Evolutionary conservation across 495 filamentous ascomycete genomes (phyloP).

Genomic region (Xylaria castorea): DNA sequence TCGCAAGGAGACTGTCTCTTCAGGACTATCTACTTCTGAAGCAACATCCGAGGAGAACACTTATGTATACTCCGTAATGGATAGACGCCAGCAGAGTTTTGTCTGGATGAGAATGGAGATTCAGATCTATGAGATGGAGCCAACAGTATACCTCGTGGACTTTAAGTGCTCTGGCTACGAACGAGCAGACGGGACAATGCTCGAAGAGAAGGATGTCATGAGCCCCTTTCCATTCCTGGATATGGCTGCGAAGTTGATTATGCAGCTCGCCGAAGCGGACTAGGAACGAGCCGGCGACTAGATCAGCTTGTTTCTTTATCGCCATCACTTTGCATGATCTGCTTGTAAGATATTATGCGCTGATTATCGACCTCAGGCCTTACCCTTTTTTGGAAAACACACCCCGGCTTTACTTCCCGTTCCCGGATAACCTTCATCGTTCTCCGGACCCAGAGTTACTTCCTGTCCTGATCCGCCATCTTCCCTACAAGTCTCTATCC

Average conservation of each 20-base stretch:
- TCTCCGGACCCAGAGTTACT: background rate
- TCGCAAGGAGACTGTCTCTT: slow-evolving; percentile 44
- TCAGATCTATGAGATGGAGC: slow-evolving; percentile 94
- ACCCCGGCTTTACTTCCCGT: background rate
- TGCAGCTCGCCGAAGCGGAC: slow-evolving; percentile 75
- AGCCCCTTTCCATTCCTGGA: slow-evolving; percentile 82
- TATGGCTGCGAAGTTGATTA: slow-evolving; percentile 73
- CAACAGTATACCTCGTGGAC: slow-evolving; percentile 92
- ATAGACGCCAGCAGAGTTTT: slow-evolving; percentile 55
- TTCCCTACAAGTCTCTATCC: background rate
- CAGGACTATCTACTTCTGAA: slow-evolving; percentile 37
- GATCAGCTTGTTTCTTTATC: background rate
- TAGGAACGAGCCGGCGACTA: slow-evolving; percentile 34
- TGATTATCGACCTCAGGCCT: background rate
- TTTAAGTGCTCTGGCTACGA: slow-evolving; percentile 99
- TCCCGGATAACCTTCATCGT: background rate
- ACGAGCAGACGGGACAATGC: slow-evolving; percentile 62
- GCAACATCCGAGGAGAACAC: slow-evolving; percentile 44
- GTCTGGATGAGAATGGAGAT: slow-evolving; percentile 91
- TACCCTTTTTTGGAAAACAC: slow-evolving; percentile 8
- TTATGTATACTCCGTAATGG: slow-evolving; percentile 47
- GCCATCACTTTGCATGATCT: background rate
- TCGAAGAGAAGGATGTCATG: slow-evolving; percentile 76
- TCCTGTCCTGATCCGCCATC: background rate
- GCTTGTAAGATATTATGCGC: background rate